These are phyloP conservation scores for Serendipita sp. DNA, from an alignment of 768 basidiomycete genomes.

Conservation along the genomic window DNA sequence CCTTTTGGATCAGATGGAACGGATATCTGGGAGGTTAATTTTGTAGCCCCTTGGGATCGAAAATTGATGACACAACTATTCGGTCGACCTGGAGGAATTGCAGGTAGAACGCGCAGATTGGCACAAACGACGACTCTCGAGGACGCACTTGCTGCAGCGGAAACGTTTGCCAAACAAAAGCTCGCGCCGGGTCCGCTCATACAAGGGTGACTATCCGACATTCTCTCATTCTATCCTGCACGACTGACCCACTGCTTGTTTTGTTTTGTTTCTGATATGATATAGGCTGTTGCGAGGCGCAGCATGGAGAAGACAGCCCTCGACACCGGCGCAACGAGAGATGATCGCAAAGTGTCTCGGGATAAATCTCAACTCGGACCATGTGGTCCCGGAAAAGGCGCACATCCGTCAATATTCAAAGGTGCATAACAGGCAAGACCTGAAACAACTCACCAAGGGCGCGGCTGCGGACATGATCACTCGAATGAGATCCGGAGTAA, in stretches of 20 bases:
- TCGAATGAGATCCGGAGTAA: slow-evolving; percentile 59
- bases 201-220: slow-evolving; percentile 28
- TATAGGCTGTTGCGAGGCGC: slow-evolving; percentile 45
- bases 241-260: neutral
- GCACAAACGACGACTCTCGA: slow-evolving; percentile 36
- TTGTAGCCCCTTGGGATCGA: slow-evolving; percentile 34
- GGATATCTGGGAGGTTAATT: slow-evolving; percentile 33
- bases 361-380: slow-evolving; percentile 12
- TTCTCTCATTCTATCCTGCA: neutral
- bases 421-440: slow-evolving; percentile 11
- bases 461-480: slow-evolving; percentile 66
- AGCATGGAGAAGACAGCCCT: slow-evolving; percentile 45
- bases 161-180: slow-evolving; percentile 44
- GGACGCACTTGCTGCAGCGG: slow-evolving; percentile 50
- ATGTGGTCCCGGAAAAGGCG: slow-evolving; percentile 13
- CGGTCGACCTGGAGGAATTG: slow-evolving; percentile 27
- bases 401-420: slow-evolving; percentile 15
- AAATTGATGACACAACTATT: slow-evolving; percentile 21
- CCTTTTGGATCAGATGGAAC: slow-evolving; percentile 8
- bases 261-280: neutral
- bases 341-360: slow-evolving; percentile 40
- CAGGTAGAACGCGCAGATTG: slow-evolving; percentile 40
- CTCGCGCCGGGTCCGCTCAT: slow-evolving; percentile 34
- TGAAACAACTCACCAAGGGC: slow-evolving; percentile 49
- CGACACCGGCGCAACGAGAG: slow-evolving; percentile 42